Evolutionary conservation across 331 rosid genomes (phyloP).

Genomic region (Malus hybrid): DNA sequence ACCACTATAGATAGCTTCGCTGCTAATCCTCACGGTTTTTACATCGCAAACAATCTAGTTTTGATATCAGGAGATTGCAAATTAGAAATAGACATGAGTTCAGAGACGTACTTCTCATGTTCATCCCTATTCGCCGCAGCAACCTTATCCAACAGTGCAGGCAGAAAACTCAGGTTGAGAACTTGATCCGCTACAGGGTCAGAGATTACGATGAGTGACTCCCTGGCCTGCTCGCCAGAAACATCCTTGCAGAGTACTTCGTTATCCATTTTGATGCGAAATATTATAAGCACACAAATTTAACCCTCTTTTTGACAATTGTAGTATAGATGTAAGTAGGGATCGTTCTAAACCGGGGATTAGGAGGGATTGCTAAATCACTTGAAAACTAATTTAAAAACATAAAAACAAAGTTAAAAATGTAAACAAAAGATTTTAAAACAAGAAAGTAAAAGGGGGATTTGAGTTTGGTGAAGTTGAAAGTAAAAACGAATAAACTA

Average conservation of each 20-base stretch:
- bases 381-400: too few relatives aligned
- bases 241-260: conserved; percentile 24
- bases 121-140: conserved; percentile 8
- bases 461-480: too few relatives aligned
- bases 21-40: neutral
- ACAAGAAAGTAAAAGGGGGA: too few relatives aligned
- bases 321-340: too few relatives aligned
- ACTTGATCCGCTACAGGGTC: conserved; percentile 26
- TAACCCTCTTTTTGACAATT: too few relatives aligned
- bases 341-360: too few relatives aligned
- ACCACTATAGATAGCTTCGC: neutral
- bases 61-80: conserved; percentile 25
- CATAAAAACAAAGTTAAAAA: too few relatives aligned
- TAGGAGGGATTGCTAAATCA: too few relatives aligned
- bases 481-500: too few relatives aligned
- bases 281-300: too few relatives aligned
- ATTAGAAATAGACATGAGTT: conserved; percentile 48
- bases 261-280: conserved; percentile 40
- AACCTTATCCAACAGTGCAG: conserved; percentile 22
- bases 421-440: too few relatives aligned
- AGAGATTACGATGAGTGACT: conserved; percentile 60
- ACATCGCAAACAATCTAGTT: conserved; percentile 13
- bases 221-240: conserved; percentile 43
- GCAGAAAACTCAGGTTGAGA: conserved; percentile 20
- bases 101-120: conserved; percentile 43